A percentile compares a stretch with the other conserved stretches of the same genome.
Conservation (phyloP, 495 filamentous ascomycete species). For the Podospora appendiculata region DNA sequence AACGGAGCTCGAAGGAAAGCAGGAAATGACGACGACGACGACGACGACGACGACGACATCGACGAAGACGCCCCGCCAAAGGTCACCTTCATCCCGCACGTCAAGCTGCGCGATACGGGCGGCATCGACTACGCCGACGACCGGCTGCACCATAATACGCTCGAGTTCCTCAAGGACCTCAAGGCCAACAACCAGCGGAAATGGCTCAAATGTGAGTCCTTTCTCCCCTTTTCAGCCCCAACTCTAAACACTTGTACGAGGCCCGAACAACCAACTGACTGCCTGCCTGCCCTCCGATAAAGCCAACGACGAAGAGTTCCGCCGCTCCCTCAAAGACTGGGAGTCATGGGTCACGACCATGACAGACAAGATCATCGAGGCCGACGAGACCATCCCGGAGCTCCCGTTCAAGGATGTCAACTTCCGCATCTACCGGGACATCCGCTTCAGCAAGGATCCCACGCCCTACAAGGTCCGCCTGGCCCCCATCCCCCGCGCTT, state of each 20-base stretch:
- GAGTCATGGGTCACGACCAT: constrained; percentile 63
- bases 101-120: constrained; percentile 59
- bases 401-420: constrained; percentile 76
- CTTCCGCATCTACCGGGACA: constrained; percentile 79
- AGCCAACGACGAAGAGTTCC: constrained; percentile 72
- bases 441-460: constrained; percentile 68
- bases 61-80: constrained; percentile 28
- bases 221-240: not conserved
- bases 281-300: not conserved
- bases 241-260: not conserved
- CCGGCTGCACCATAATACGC: constrained; percentile 71
- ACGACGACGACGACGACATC: constrained; percentile 25
- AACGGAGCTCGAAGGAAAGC: not conserved
- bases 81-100: constrained; percentile 55
- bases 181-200: constrained; percentile 68
- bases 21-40: constrained; percentile 1
- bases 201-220: constrained; percentile 72
- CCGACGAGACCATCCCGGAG: constrained; percentile 74
- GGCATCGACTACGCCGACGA: constrained; percentile 59
- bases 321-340: constrained; percentile 69
- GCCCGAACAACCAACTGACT: not conserved
- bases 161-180: constrained; percentile 69
- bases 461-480: constrained; percentile 72
- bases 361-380: constrained; percentile 58
- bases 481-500: constrained; percentile 2